These are phyloP conservation scores for Musa troglodytarum DNA, from an alignment of 176 grass and related monocot species.

Conservation along the genomic window DNA sequence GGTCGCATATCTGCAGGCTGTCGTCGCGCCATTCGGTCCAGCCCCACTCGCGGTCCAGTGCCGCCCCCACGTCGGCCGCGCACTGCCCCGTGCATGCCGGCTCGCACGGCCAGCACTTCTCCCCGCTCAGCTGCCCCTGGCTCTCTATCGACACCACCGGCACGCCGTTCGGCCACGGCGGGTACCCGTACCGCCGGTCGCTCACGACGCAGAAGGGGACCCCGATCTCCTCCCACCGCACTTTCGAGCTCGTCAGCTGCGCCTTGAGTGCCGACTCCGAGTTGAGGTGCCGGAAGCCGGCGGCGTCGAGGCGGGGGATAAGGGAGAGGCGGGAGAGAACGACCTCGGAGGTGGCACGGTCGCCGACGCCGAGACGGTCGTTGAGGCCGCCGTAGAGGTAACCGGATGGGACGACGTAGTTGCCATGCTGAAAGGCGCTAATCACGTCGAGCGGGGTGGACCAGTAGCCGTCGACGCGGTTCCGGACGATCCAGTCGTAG, in stretches of 20 bases:
- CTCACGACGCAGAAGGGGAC: conserved; percentile 64
- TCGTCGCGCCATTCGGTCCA: conserved; percentile 52
- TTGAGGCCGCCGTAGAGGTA: conserved; percentile 67
- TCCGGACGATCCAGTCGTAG: conserved; percentile 65
- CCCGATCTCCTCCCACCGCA: conserved; percentile 12
- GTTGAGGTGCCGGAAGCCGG: conserved; percentile 41
- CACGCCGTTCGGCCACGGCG: conserved; percentile 34
- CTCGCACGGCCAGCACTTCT: conserved; percentile 65
- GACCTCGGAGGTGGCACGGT: conserved; percentile 14
- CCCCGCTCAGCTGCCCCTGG: conserved; percentile 54
- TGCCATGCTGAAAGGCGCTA: background rate
- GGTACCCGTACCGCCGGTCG: conserved; percentile 51
- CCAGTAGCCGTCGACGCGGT: conserved; percentile 80
- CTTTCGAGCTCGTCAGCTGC: conserved; percentile 28
- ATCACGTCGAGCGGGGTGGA: conserved; percentile 16
- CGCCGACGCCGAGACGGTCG: conserved; percentile 56
- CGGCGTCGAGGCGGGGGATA: conserved; percentile 31
- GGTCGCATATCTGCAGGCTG: conserved; percentile 52
- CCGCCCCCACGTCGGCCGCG: background rate
- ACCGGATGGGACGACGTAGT: conserved; percentile 55
- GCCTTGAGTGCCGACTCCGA: conserved; percentile 61
- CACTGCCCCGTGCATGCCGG: conserved; percentile 29
- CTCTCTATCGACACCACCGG: conserved; percentile 57
- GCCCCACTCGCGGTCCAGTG: conserved; percentile 27
- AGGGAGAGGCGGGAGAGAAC: conserved; percentile 54